A percentile compares a stretch with the other conserved stretches of the same genome.
phyloP scores from a whole-genome alignment of 2,329 filamentous ascomycete genomes.

The Knoxdaviesia capensis region DNA sequence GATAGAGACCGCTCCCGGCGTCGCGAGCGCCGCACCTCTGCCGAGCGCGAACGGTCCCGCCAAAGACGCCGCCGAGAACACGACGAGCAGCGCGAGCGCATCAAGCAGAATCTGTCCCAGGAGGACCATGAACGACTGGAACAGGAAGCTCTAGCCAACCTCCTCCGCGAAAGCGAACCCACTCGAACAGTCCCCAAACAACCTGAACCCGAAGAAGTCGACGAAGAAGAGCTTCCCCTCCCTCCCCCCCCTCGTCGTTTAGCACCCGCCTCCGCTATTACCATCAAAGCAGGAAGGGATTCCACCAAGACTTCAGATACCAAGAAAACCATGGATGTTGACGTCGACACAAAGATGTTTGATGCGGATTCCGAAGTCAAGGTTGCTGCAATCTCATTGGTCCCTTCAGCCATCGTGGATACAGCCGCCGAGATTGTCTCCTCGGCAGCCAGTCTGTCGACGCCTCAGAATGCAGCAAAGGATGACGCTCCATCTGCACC shows the following conservation, averaged over 20 bases:
- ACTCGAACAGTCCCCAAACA: conserved; percentile 18
- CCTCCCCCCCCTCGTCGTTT: conserved; percentile 32
- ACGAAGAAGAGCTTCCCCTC: conserved; percentile 20
- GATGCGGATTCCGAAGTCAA: conserved; percentile 10
- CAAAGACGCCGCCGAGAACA: conserved; percentile 13
- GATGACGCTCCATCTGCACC: not conserved
- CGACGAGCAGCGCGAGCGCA: conserved; percentile 18
- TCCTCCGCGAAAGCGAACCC: conserved; percentile 35
- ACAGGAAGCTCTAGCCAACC: conserved; percentile 34
- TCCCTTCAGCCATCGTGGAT: too few species aligned
- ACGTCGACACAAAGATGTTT: conserved; percentile 10
- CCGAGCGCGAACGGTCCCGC: conserved; percentile 7
- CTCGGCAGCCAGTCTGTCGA: conserved; percentile 1
- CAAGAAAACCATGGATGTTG: conserved; percentile 7
- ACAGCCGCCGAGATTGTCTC: too few species aligned
- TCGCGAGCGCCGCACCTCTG: conserved; percentile 2
- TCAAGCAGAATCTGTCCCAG: conserved; percentile 33
- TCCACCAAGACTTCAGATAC: conserved; percentile 20
- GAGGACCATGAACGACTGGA: conserved; percentile 38
- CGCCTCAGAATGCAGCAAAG: conserved; percentile 1
- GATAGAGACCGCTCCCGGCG: conserved; percentile 5
- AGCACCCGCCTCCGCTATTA: conserved; percentile 34
- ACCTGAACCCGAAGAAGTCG: conserved; percentile 31
- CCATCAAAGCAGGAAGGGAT: conserved; percentile 26
- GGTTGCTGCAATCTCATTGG: conserved; percentile 6